phyloP scores from a whole-genome alignment of 2,329 filamentous ascomycete species.

The Endoconidiophora laricicola region DNA sequence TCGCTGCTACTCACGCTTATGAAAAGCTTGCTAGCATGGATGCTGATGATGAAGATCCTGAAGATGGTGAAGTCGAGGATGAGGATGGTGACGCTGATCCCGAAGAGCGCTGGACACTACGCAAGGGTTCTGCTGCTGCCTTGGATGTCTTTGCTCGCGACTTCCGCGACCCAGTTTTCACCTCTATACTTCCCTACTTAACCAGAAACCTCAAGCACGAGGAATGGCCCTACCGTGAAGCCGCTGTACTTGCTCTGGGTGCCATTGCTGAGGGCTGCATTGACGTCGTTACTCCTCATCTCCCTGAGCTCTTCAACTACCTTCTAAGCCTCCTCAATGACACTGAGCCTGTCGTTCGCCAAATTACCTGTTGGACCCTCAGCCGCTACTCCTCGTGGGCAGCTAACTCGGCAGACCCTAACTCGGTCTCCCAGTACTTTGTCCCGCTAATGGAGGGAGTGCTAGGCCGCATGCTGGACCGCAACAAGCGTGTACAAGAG shows the following conservation, averaged over 20 bases:
- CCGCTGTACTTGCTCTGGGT: conserved; percentile 82
- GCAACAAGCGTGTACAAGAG: conserved; percentile 95
- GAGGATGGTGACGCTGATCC: conserved; percentile 66
- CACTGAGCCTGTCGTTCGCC: conserved; percentile 72
- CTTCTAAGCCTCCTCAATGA: conserved; percentile 76
- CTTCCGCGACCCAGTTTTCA: conserved; percentile 76
- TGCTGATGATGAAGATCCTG: conserved; percentile 48
- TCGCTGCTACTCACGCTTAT: conserved; percentile 21
- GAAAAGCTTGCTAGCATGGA: conserved; percentile 43
- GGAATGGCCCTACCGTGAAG: conserved; percentile 86
- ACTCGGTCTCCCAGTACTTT: conserved; percentile 62
- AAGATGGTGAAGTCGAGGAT: conserved; percentile 75
- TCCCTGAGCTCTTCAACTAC: conserved; percentile 80
- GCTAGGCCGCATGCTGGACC: conserved; percentile 83
- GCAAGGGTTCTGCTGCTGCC: conserved; percentile 92
- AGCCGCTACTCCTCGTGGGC: conserved; percentile 91
- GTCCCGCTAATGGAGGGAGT: conserved; percentile 97
- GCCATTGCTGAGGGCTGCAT: conserved; percentile 93
- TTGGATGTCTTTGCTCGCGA: conserved; percentile 86
- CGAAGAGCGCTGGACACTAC: conserved; percentile 85
- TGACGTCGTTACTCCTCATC: conserved; percentile 72
- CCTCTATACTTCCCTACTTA: conserved; percentile 81
- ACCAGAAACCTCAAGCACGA: conserved; percentile 74
- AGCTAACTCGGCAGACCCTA: conserved; percentile 50
- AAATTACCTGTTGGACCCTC: conserved; percentile 96